These are phyloP conservation scores for Pleodorina starrii DNA, from an alignment of 139 green algal genomes.

Conservation along the genomic window DNA sequence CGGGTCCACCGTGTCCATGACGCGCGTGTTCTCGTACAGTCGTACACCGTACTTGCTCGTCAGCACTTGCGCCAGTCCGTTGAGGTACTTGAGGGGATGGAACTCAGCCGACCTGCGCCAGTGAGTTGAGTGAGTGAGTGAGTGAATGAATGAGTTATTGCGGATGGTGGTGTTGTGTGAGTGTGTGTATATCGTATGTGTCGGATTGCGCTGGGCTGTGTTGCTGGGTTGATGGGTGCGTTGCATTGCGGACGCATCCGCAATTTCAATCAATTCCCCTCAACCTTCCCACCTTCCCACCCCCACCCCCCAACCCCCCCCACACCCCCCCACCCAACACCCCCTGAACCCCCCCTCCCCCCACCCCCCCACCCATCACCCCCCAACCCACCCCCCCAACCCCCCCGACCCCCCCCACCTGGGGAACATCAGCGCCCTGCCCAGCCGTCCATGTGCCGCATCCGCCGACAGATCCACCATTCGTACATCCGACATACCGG, in stretches of 20 bases:
- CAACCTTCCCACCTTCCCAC: neutral
- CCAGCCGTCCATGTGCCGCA: constrained; percentile 53
- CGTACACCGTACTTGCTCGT: constrained; percentile 56
- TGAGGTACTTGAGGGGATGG: constrained; percentile 73
- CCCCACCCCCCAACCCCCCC: neutral
- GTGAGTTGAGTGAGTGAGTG: too few species aligned
- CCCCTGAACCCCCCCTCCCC: too few species aligned
- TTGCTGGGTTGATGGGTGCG: neutral
- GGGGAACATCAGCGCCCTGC: constrained; percentile 57
- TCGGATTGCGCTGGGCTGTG: too few species aligned
- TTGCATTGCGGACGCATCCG: neutral
- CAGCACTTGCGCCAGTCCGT: constrained; percentile 70
- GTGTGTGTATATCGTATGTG: too few species aligned
- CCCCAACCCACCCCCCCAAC: neutral
- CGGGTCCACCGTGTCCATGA: constrained; percentile 31
- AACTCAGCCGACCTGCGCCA: constrained; percentile 67
- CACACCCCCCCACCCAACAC: neutral
- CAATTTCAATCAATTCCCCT: neutral
- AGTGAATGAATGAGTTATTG: too few species aligned
- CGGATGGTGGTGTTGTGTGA: too few species aligned
- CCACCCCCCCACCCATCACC: neutral
- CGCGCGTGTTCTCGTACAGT: constrained; percentile 72
- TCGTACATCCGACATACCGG: constrained; percentile 61
- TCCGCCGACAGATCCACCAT: constrained; percentile 60
- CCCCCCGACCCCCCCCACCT: neutral